Conservation (phyloP, 2,329 filamentous ascomycete species). For the Aureobasidium sp. region DNA sequence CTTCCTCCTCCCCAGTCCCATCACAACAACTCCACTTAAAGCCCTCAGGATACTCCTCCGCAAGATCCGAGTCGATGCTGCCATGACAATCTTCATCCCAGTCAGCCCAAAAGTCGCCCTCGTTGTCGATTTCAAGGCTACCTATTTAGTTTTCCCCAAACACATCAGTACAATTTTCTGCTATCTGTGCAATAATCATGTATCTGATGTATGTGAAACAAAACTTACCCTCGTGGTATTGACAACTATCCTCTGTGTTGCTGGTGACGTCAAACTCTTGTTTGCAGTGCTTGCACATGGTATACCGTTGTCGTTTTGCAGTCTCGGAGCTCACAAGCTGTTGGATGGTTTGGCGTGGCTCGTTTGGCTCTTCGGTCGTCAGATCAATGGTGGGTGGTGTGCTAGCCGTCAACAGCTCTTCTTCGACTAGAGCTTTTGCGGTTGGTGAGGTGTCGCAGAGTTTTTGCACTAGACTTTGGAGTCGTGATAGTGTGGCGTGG, state of each 20-base stretch:
- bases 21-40: background rate
- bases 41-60: background rate
- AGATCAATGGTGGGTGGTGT: background rate
- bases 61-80: background rate
- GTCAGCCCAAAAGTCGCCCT: background rate
- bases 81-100: background rate
- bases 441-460: background rate
- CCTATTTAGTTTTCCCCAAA: too few species aligned
- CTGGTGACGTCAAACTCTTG: constrained; percentile 22
- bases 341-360: background rate
- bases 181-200: too few species aligned
- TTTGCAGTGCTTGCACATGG: constrained; percentile 21
- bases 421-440: background rate
- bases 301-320: background rate
- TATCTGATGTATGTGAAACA: too few species aligned
- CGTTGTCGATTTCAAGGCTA: background rate
- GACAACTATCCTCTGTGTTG: constrained; percentile 20
- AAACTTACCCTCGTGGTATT: constrained; percentile 16
- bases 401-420: background rate
- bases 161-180: too few species aligned
- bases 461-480: background rate
- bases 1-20: background rate
- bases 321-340: background rate
- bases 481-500: background rate
- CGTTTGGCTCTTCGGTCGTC: too few species aligned